Evolutionary conservation across 306 rosid species (phyloP).

Genomic region (Urtica urens): DNA sequence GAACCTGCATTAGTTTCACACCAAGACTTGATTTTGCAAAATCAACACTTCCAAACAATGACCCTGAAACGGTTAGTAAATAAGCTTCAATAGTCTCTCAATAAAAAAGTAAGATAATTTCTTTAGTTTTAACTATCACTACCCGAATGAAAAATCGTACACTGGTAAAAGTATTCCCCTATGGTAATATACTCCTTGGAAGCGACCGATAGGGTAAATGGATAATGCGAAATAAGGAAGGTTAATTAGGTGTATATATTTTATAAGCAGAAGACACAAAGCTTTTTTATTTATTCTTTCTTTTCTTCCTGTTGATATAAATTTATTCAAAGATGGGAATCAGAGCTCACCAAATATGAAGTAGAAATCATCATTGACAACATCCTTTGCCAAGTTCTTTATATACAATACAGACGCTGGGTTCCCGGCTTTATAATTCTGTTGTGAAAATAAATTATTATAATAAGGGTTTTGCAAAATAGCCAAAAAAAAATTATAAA

Average conservation of each 20-base stretch:
- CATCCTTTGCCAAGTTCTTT: constrained; percentile 94
- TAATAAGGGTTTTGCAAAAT: too few relatives aligned
- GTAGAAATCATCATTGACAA: constrained; percentile 60
- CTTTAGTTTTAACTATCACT: too few relatives aligned
- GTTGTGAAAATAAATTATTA: too few relatives aligned
- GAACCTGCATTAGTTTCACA: constrained; percentile 86
- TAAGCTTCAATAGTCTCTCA: too few relatives aligned
- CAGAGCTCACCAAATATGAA: constrained; percentile 68
- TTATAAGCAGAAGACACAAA: background rate
- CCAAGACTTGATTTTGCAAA: constrained; percentile 56
- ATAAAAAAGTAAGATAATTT: too few relatives aligned
- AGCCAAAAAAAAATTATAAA: too few relatives aligned
- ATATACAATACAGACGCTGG: constrained; percentile 79
- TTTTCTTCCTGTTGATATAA: background rate
- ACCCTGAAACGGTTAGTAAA: constrained; percentile 40
- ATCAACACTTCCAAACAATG: constrained; percentile 69
- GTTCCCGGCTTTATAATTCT: constrained; percentile 80
- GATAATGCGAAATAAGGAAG: background rate
- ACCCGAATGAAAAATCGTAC: too few relatives aligned
- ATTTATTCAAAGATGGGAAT: background rate
- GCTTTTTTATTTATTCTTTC: too few relatives aligned
- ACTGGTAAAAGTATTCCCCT: too few relatives aligned
- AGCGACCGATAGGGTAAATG: too few relatives aligned
- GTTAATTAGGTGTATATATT: too few relatives aligned
- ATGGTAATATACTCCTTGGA: too few relatives aligned